phyloP scores from a whole-genome alignment of 2,329 filamentous ascomycete genomes.

The Sclerotinia trifoliorum region DNA sequence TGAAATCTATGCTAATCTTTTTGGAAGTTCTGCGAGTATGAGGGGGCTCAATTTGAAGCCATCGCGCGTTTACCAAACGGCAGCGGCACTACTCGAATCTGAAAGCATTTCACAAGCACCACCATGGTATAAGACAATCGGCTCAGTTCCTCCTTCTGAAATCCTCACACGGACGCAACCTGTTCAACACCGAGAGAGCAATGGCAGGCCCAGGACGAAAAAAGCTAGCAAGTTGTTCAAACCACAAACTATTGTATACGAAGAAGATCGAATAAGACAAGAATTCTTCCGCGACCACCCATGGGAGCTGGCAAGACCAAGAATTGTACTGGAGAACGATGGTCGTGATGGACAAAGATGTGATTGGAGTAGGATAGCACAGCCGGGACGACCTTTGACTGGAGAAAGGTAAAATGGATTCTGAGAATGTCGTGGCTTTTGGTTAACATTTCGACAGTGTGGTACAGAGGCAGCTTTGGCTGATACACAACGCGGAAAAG shows the following conservation, averaged over 20 bases:
- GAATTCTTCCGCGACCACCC: conserved; percentile 93
- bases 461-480: conserved; percentile 84
- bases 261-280: conserved; percentile 77
- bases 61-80: conserved; percentile 49
- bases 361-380: conserved; percentile 77
- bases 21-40: conserved; percentile 28
- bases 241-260: conserved; percentile 73
- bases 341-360: conserved; percentile 74
- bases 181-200: conserved; percentile 45
- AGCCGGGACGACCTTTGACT: conserved; percentile 72
- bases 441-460: conserved; percentile 58
- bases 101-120: conserved; percentile 42
- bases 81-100: conserved; percentile 47
- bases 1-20: neutral
- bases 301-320: conserved; percentile 90
- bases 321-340: conserved; percentile 79
- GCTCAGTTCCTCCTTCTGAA: conserved; percentile 53
- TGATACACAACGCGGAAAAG: conserved; percentile 66
- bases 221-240: conserved; percentile 77
- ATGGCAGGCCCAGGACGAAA: conserved; percentile 43
- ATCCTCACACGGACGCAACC: conserved; percentile 55
- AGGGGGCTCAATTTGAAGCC: conserved; percentile 42
- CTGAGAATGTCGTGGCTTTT: neutral
- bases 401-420: conserved; percentile 70
- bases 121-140: conserved; percentile 40